phyloP scores from a whole-genome alignment of 306 rosid genomes.

The Lathyrus oleraceus region DNA sequence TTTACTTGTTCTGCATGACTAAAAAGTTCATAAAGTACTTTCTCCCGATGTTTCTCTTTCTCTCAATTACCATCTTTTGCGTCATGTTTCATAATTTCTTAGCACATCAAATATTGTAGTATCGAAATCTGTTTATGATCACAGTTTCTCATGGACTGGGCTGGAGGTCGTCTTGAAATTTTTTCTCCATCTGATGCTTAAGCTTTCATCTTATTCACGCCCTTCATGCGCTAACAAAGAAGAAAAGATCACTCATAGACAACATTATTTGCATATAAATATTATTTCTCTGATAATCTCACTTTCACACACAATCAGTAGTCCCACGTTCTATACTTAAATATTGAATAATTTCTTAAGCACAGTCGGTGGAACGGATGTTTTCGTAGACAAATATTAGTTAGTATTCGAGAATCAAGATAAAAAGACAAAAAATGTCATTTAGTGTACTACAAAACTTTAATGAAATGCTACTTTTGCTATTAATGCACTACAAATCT shows the following conservation, averaged over 20 bases:
- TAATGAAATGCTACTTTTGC: conserved; percentile 29
- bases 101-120: background rate
- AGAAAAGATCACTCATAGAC: background rate
- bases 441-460: background rate
- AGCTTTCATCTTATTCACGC: background rate
- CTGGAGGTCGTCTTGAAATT: conserved; percentile 8
- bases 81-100: background rate
- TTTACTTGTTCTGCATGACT: conserved; percentile 16
- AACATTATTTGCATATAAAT: background rate
- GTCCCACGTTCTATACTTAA: conserved; percentile 6
- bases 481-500: conserved; percentile 4
- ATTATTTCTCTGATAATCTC: conserved; percentile 4
- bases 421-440: background rate
- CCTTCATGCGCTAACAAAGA: background rate
- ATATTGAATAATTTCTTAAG: conserved; percentile 18
- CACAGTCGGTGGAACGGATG: conserved; percentile 9
- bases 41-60: conserved; percentile 9
- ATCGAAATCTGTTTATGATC: conserved; percentile 3
- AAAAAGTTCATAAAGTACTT: conserved; percentile 22
- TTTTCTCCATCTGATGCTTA: conserved; percentile 10
- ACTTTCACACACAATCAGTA: conserved; percentile 22
- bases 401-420: background rate
- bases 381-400: conserved; percentile 2
- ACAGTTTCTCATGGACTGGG: conserved; percentile 11
- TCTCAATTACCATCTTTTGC: background rate